Evolutionary conservation across 2,329 filamentous ascomycete species (phyloP).

Genomic region (Penicillium sp.): DNA sequence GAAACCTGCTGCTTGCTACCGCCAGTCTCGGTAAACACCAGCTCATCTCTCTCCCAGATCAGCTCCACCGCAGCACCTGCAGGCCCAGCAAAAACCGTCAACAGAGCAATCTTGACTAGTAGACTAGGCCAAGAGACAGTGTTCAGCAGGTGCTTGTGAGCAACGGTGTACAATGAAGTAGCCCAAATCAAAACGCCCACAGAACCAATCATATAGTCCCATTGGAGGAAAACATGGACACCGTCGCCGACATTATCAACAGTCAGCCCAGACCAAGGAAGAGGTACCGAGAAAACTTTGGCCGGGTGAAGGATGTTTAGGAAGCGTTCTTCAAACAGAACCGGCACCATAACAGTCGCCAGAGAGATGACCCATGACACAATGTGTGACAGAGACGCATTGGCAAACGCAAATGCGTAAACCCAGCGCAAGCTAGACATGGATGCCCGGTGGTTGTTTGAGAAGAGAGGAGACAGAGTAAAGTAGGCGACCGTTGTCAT

Average conservation of each 20-base stretch:
- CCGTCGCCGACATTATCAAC: slow-evolving; percentile 43
- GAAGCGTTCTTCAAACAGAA: slow-evolving; percentile 35
- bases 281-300: slow-evolving; percentile 39
- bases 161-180: slow-evolving; percentile 36
- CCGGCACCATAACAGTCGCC: slow-evolving; percentile 38
- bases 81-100: slow-evolving; percentile 45
- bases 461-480: slow-evolving; percentile 25
- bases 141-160: slow-evolving; percentile 31
- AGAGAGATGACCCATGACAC: slow-evolving; percentile 44
- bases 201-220: slow-evolving; percentile 50
- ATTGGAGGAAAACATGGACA: slow-evolving; percentile 49
- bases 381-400: slow-evolving; percentile 45
- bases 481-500: slow-evolving; percentile 36
- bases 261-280: slow-evolving; percentile 34
- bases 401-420: slow-evolving; percentile 44
- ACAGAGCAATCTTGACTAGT: slow-evolving; percentile 36
- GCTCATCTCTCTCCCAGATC: slow-evolving; percentile 53
- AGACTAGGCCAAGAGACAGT: slow-evolving; percentile 28
- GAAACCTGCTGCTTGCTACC: slow-evolving; percentile 34
- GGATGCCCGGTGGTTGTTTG: slow-evolving; percentile 28
- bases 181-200: slow-evolving; percentile 49
- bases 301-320: slow-evolving; percentile 38
- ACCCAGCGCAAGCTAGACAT: slow-evolving; percentile 38
- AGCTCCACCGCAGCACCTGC: slow-evolving; percentile 47
- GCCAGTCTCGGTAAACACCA: slow-evolving; percentile 39